Conservation (phyloP, 1,284 basidiomycete species). For the Termitomyces sp. region DNA sequence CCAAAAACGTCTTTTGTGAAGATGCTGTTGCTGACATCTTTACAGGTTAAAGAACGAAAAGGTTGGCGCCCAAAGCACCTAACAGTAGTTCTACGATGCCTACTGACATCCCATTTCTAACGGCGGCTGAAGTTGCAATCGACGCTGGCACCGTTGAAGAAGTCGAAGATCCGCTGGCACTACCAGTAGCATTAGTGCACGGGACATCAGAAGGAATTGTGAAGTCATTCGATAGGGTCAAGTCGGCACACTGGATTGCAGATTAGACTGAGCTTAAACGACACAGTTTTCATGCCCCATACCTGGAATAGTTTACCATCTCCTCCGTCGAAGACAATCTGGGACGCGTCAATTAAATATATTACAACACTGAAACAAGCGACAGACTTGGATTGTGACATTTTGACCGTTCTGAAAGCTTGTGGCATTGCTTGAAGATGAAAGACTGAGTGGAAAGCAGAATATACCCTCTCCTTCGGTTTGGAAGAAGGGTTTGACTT, state of each 20-base stretch:
- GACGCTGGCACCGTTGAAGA: slow-evolving; percentile 3
- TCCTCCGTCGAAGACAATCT: slow-evolving; percentile 56
- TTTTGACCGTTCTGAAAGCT: slow-evolving; percentile 51
- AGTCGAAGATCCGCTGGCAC: neutral
- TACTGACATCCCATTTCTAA: neutral
- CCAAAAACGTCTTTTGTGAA: neutral
- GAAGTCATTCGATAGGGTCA: slow-evolving; percentile 53
- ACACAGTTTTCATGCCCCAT: neutral
- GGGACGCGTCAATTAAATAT: neutral
- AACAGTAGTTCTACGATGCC: slow-evolving; percentile 4
- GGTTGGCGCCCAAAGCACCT: neutral
- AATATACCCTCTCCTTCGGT: slow-evolving; percentile 47
- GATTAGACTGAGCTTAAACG: neutral
- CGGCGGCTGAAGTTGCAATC: slow-evolving; percentile 2
- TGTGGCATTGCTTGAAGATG: slow-evolving; percentile 45
- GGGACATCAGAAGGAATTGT: slow-evolving; percentile 27
- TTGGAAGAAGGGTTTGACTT: slow-evolving; percentile 48
- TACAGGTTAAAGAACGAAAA: neutral
- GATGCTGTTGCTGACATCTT: neutral
- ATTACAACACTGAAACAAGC: neutral
- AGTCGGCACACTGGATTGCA: slow-evolving; percentile 56
- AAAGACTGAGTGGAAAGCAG: slow-evolving; percentile 60
- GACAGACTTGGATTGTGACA: slow-evolving; percentile 49
- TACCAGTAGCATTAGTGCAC: slow-evolving; percentile 30
- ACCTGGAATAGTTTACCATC: slow-evolving; percentile 65